Conservation (phyloP, 768 basidiomycete genomes). For the Phylloporus rhodoxanthus region DNA sequence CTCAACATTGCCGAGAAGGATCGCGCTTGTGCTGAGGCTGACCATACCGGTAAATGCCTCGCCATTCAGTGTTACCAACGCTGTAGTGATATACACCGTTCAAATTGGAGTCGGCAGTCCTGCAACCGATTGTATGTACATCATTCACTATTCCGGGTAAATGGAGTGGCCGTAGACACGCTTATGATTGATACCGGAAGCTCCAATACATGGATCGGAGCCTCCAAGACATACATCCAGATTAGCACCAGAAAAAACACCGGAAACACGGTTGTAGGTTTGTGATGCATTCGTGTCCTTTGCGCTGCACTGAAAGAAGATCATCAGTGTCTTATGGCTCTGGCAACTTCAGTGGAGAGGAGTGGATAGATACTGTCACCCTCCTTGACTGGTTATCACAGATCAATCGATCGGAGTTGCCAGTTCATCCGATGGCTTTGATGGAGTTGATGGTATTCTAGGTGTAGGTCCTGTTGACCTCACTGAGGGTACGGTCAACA, state of each 20-base stretch:
- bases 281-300: background rate
- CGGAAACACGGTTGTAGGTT: slow-evolving; percentile 2
- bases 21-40: background rate
- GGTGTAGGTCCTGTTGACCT: slow-evolving; percentile 31
- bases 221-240: slow-evolving; percentile 2
- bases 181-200: slow-evolving; percentile 26
- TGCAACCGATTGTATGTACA: slow-evolving; percentile 21
- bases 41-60: background rate
- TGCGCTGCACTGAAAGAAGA: background rate
- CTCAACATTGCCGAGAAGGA: background rate
- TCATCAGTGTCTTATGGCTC: background rate
- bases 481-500: slow-evolving; percentile 22
- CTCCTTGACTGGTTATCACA: background rate
- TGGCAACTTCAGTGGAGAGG: slow-evolving; percentile 4
- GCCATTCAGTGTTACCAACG: slow-evolving; percentile 9
- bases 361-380: slow-evolving; percentile 2
- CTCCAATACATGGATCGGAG: slow-evolving; percentile 27
- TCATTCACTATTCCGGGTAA: background rate
- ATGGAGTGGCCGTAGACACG: slow-evolving; percentile 12
- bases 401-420: slow-evolving; percentile 34
- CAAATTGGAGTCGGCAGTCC: slow-evolving; percentile 22
- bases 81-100: slow-evolving; percentile 24
- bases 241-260: slow-evolving; percentile 12
- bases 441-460: slow-evolving; percentile 36
- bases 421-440: slow-evolving; percentile 19